phyloP scores from a whole-genome alignment of 768 basidiomycete genomes.

The Lentinula detonsa region DNA sequence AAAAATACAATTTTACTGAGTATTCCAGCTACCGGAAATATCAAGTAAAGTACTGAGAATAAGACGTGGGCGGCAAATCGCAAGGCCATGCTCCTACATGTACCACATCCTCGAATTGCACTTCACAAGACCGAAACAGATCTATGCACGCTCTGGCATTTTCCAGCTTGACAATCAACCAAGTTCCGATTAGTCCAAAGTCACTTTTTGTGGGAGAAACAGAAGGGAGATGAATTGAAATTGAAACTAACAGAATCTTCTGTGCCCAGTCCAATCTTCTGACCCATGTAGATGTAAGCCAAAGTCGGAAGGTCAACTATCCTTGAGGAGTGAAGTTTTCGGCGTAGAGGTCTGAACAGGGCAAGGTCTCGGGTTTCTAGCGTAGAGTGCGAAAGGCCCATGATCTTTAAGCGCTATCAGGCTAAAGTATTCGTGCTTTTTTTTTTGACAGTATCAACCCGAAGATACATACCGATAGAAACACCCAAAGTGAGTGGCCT shows the following conservation, averaged over 20 bases:
- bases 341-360: conserved; percentile 43
- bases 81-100: conserved; percentile 45
- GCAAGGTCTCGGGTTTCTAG: conserved; percentile 51
- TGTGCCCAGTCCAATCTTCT: conserved; percentile 33
- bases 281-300: conserved; percentile 38
- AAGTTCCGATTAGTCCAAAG: conserved; percentile 1
- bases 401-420: conserved; percentile 28
- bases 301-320: conserved; percentile 34
- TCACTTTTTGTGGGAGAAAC: no score
- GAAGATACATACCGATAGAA: conserved; percentile 38
- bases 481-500: conserved; percentile 51
- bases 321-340: conserved; percentile 29
- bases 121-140: conserved; percentile 45
- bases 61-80: conserved; percentile 31
- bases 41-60: conserved; percentile 27
- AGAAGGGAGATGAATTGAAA: conserved; percentile 1
- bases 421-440: neutral
- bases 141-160: conserved; percentile 44
- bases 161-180: conserved; percentile 30
- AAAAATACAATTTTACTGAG: neutral
- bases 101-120: conserved; percentile 41
- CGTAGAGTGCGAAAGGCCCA: conserved; percentile 46
- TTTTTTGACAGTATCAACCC: neutral
- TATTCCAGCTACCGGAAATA: neutral
- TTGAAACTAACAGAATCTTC: conserved; percentile 40